phyloP scores from a whole-genome alignment of 75 land plant species.

The Sequoia sempervirens region DNA sequence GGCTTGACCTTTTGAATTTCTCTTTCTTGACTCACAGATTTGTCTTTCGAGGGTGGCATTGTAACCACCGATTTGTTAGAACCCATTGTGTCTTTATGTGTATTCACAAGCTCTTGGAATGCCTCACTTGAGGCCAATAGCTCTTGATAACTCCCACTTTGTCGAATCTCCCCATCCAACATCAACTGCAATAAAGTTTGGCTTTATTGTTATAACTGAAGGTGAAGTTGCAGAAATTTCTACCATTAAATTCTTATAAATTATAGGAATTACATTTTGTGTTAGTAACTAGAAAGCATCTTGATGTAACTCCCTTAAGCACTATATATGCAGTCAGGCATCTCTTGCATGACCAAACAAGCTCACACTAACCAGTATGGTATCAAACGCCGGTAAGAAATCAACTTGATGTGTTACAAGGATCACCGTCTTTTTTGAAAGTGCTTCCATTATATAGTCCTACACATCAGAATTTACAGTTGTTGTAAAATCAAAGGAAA shows the following conservation, averaged over 20 bases:
- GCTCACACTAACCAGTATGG: no score
- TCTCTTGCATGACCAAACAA: background rate
- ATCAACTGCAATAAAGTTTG: slow-evolving; percentile 49
- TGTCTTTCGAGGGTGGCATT: no score
- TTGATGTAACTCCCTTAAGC: background rate
- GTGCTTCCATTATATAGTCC: no score
- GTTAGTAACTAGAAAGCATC: background rate
- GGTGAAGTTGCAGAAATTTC: background rate
- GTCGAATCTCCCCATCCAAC: slow-evolving; percentile 66
- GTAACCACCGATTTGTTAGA: no score
- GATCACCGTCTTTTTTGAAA: no score
- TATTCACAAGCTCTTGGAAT: slow-evolving; percentile 70
- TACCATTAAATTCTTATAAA: background rate
- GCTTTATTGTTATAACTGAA: background rate
- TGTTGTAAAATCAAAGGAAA: background rate
- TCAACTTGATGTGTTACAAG: no score
- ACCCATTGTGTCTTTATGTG: slow-evolving; percentile 46
- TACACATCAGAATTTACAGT: no score
- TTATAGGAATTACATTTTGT: background rate
- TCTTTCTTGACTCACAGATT: no score
- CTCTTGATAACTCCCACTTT: slow-evolving; percentile 55
- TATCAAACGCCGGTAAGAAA: no score
- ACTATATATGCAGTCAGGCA: background rate
- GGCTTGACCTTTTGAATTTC: no score
- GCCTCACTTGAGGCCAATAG: slow-evolving; percentile 46